Evolutionary conservation across 371 early-diverging fungal species (phyloP).

Genomic region (Batkoa obscura): DNA sequence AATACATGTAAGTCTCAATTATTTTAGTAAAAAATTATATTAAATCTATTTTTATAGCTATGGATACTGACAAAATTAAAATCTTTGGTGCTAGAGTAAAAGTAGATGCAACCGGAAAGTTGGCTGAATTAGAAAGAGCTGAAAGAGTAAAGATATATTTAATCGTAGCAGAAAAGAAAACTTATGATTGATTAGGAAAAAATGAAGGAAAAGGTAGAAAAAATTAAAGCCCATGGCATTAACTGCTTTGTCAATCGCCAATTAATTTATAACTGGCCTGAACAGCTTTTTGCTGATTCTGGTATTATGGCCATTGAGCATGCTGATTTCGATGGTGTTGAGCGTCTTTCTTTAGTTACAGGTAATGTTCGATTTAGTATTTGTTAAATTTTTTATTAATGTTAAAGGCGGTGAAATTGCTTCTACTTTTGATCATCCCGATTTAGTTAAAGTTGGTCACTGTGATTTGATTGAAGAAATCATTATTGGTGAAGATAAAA

Average conservation of each 20-base stretch:
- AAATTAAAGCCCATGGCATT: slow-evolving; percentile 92
- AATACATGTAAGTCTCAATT: slow-evolving; percentile 65
- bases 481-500: slow-evolving; percentile 91
- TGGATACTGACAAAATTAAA: slow-evolving; percentile 99
- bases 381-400: neutral
- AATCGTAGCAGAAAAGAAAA: neutral
- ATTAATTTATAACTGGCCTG: slow-evolving; percentile 99
- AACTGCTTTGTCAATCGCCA: slow-evolving; percentile 99
- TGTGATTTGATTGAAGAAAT: slow-evolving; percentile 96
- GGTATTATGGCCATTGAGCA: slow-evolving; percentile 97
- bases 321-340: slow-evolving; percentile 99
- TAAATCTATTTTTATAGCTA: slow-evolving; percentile 28
- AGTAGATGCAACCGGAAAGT: slow-evolving; percentile 92
- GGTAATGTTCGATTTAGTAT: slow-evolving; percentile 14
- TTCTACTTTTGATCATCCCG: slow-evolving; percentile 97
- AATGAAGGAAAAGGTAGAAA: slow-evolving; percentile 97
- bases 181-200: slow-evolving; percentile 35
- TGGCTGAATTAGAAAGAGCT: slow-evolving; percentile 96
- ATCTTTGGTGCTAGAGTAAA: slow-evolving; percentile 97
- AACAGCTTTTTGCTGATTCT: slow-evolving; percentile 92
- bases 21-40: neutral
- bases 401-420: slow-evolving; percentile 82
- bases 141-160: slow-evolving; percentile 39
- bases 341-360: slow-evolving; percentile 91
- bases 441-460: slow-evolving; percentile 81